A percentile compares a stretch with the other conserved stretches of the same genome.
Conservation (phyloP, 2,329 filamentous ascomycete species). For the Arachnomyces sp. region DNA sequence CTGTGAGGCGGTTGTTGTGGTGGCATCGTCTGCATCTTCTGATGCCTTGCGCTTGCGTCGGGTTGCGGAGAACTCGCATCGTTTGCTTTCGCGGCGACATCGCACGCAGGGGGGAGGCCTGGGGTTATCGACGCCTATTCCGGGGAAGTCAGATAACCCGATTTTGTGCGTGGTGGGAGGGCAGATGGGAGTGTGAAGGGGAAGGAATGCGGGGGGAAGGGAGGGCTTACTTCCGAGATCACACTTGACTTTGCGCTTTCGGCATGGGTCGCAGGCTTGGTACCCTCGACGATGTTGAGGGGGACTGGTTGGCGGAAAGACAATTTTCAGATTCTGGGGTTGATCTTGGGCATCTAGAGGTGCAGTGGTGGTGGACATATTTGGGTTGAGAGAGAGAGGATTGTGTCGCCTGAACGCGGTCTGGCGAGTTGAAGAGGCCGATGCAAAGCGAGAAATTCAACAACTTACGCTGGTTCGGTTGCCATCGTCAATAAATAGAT, state of each 20-base stretch:
- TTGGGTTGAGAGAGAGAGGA: background rate
- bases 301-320: conserved; percentile 20
- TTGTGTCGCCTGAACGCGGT: background rate
- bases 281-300: conserved; percentile 39
- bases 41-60: conserved; percentile 78
- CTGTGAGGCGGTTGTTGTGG: too few relatives aligned
- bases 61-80: conserved; percentile 94
- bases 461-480: too few relatives aligned
- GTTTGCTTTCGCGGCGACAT: conserved; percentile 88
- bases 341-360: conserved; percentile 15
- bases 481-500: too few relatives aligned
- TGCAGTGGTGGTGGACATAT: conserved; percentile 4
- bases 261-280: conserved; percentile 42
- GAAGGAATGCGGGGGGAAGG: conserved; percentile 2
- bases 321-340: conserved; percentile 18
- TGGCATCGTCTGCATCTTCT: conserved; percentile 35
- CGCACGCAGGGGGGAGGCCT: conserved; percentile 88
- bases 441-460: too few relatives aligned
- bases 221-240: conserved; percentile 37
- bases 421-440: background rate
- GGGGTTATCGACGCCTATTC: conserved; percentile 69
- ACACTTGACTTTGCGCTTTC: conserved; percentile 43
- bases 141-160: background rate
- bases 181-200: background rate
- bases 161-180: too few relatives aligned